These are phyloP conservation scores for Candida vaughaniae DNA, from an alignment of 805 yeast genomes.

Conservation along the genomic window DNA sequence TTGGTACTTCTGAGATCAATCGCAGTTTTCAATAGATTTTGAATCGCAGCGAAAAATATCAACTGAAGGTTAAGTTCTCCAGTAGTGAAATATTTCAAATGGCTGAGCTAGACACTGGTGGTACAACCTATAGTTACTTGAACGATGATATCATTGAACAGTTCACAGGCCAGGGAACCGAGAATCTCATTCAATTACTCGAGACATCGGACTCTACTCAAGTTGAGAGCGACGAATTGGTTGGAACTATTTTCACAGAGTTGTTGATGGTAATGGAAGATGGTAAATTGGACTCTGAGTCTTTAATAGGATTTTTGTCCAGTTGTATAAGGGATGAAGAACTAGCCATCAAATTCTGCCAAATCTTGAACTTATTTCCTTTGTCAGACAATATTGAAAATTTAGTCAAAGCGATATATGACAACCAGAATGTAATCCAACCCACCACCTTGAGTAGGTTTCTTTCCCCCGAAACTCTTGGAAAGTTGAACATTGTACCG, in stretches of 20 bases:
- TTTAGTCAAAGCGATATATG: slow-evolving; percentile 22
- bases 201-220: slow-evolving; percentile 24
- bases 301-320: slow-evolving; percentile 16
- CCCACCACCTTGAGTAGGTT: slow-evolving; percentile 30
- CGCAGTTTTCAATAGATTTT: too few relatives aligned
- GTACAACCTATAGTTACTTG: slow-evolving; percentile 19
- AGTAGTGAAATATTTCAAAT: not conserved
- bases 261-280: slow-evolving; percentile 11
- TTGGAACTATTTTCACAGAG: slow-evolving; percentile 13
- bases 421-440: slow-evolving; percentile 25
- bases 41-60: too few relatives aligned
- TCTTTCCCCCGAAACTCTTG: slow-evolving; percentile 28
- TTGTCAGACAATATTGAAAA: slow-evolving; percentile 18
- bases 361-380: slow-evolving; percentile 40
- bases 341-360: slow-evolving; percentile 35
- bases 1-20: too few relatives aligned
- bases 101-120: not conserved
- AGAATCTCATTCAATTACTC: slow-evolving; percentile 28
- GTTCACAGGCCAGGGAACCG: slow-evolving; percentile 31
- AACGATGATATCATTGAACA: slow-evolving; percentile 31
- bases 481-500: slow-evolving; percentile 30
- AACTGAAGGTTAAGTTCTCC: too few relatives aligned
- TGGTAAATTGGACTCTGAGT: slow-evolving; percentile 1
- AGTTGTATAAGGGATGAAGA: slow-evolving; percentile 29
- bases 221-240: not conserved